These are phyloP conservation scores for Paraphaeosphaeria minitans DNA, from an alignment of 2,329 filamentous ascomycete genomes.

Conservation along the genomic window DNA sequence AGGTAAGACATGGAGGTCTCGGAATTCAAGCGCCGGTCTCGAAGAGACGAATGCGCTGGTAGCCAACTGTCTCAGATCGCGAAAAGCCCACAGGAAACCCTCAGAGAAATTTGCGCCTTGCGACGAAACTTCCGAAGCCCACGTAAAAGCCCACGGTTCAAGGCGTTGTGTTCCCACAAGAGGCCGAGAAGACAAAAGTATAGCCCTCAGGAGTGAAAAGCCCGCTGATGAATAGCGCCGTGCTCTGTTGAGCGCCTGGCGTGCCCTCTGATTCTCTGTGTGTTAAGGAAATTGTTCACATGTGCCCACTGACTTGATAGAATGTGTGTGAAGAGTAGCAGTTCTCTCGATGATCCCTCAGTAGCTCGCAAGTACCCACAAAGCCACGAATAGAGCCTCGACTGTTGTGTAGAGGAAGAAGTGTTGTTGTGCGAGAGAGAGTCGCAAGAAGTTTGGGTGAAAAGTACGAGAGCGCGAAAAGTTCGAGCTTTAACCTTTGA, in stretches of 20 bases:
- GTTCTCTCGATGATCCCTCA: conserved; percentile 36
- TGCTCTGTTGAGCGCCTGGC: conserved; percentile 45
- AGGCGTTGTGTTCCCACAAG: conserved; percentile 60
- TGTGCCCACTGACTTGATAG: conserved; percentile 50
- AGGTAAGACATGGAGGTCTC: conserved; percentile 27
- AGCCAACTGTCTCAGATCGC: conserved; percentile 48
- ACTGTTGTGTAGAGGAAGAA: conserved; percentile 26
- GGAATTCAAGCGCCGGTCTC: conserved; percentile 30
- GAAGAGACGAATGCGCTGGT: conserved; percentile 27
- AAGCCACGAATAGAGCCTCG: conserved; percentile 37
- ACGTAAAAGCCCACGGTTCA: conserved; percentile 54
- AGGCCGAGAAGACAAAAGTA: conserved; percentile 53
- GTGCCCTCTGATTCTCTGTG: conserved; percentile 40
- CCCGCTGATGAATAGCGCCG: conserved; percentile 46
- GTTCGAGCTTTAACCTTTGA: not conserved
- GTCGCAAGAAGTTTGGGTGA: conserved; percentile 18
- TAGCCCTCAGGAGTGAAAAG: conserved; percentile 49
- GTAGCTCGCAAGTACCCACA: conserved; percentile 42
- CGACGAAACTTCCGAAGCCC: conserved; percentile 51
- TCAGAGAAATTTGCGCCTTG: conserved; percentile 39
- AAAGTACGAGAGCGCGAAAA: conserved; percentile 11
- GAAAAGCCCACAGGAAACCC: conserved; percentile 52
- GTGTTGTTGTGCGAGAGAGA: conserved; percentile 24
- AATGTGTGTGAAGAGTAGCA: conserved; percentile 28
- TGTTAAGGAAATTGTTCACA: conserved; percentile 47